A percentile compares a stretch with the other conserved stretches of the same genome.
These are phyloP conservation scores for Podochytrium sp. DNA, from an alignment of 192 early-diverging fungal genomes.

Conservation along the genomic window DNA sequence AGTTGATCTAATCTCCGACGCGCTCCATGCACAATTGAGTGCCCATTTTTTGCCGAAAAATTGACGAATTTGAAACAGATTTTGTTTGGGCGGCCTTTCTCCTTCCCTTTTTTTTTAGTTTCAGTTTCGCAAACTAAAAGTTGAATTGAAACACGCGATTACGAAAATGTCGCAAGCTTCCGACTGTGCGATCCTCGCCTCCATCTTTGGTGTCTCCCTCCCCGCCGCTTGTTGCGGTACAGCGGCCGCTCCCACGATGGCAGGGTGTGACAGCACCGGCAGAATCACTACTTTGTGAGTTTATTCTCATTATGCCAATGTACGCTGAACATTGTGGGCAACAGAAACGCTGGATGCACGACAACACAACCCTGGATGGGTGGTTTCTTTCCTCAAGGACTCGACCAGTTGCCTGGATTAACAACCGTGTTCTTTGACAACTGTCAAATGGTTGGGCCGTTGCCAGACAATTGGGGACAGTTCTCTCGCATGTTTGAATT, in stretches of 20 bases:
- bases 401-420: background rate
- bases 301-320: background rate
- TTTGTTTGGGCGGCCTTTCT: no score
- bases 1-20: no score
- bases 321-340: background rate
- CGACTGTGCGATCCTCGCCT: background rate
- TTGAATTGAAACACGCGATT: no score
- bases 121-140: no score
- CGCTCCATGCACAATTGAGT: no score
- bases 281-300: background rate
- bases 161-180: background rate
- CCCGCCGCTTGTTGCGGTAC: background rate
- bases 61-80: no score
- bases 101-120: no score
- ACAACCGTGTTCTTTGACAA: background rate
- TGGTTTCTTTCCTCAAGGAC: background rate
- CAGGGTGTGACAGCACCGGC: no score
- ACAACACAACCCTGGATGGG: background rate
- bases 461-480: slow-evolving; percentile 9
- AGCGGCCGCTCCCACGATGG: no score
- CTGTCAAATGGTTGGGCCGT: background rate
- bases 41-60: no score
- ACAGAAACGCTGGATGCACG: background rate
- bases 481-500: background rate
- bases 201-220: background rate